phyloP scores from a whole-genome alignment of 169 alveolate species.

The Plasmodium cynomolgi region DNA sequence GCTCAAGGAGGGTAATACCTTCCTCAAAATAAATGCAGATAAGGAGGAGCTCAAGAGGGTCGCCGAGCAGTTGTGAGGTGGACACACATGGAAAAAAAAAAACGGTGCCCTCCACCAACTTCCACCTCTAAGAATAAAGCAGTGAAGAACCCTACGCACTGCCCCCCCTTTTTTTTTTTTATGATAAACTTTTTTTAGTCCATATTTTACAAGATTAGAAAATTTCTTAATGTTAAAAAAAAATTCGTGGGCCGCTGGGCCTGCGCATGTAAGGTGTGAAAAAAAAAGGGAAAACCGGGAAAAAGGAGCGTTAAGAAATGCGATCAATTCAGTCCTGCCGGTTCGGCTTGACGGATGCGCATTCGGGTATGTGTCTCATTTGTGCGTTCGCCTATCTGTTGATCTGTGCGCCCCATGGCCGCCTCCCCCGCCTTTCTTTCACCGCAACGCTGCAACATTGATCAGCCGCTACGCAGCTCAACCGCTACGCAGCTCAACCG shows the following conservation, averaged over 20 bases:
- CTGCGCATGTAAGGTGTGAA: background rate
- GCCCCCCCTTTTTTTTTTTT: background rate
- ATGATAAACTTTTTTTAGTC: background rate
- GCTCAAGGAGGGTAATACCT: constrained; percentile 62
- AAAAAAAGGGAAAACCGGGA: background rate
- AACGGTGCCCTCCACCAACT: background rate
- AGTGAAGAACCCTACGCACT: background rate
- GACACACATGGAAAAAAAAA: background rate
- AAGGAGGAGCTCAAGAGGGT: constrained; percentile 49
- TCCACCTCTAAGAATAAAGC: background rate
- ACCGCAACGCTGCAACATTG: too few species aligned
- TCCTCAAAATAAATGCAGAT: constrained; percentile 60
- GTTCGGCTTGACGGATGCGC: background rate
- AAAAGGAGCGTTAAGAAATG: background rate
- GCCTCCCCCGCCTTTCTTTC: background rate
- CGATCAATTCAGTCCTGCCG: background rate
- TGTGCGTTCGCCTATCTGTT: background rate
- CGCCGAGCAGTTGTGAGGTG: constrained; percentile 8
- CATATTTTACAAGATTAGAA: background rate
- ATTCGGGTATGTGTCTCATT: background rate
- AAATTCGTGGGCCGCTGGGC: background rate
- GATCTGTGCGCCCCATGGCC: background rate
- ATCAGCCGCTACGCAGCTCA: too few species aligned
- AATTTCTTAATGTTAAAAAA: background rate
- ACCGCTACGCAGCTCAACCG: background rate